Evolutionary conservation across 169 alveolate genomes (phyloP), one percentile per base, ranked within the genome.

Genomic region (Eimeria maxima): DNA sequence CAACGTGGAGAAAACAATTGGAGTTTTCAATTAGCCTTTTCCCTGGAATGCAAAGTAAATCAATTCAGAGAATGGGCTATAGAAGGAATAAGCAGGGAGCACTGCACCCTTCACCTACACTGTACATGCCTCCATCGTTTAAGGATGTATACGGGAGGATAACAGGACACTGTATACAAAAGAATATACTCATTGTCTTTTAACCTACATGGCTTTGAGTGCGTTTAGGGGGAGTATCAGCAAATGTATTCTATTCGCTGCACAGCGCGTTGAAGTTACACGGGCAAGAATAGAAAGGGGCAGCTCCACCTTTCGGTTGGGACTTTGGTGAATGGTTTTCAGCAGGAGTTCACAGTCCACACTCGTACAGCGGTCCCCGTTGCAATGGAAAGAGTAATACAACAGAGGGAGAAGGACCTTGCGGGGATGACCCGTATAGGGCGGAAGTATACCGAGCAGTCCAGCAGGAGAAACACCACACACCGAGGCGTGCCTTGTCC

Each of bases 331-430:
- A 13, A 38, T 13, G 11, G 11, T 73, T 73, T 73, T 29, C 4
- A 73, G 29, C 50, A 16, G 27, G 33, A 33, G 24, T 38, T 42
- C 55, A n/a, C 83, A 38, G 14, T 1, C 53, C 50, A 38, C 83
- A 73, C 6, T 50, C 3, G 29, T 53, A 73, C 33, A 73, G 42
- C 50, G 18, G 27, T 18, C 27, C 18, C 29, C 53, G 55, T 38
- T 78, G 67, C 65, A 78, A 78, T 78, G 88, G 10, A 78, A 50
- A 24, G 67, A 22, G n/a, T 11, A 78, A 24, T 45, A 78, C 33
- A 42, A 42, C 88, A 78, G 16, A 63, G 24, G 10, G 88, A 44
- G 24, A 78, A 45, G 8, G 44, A 5, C 88, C 16, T 22, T 33
- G 88, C 24, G 22, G 45, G 44, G 10, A 45, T 38, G 57, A 33